A percentile compares a stretch with the other conserved stretches of the same genome.
These are phyloP conservation scores for Coniophora puteana DNA, from an alignment of 1,284 basidiomycete genomes.

Conservation along the genomic window DNA sequence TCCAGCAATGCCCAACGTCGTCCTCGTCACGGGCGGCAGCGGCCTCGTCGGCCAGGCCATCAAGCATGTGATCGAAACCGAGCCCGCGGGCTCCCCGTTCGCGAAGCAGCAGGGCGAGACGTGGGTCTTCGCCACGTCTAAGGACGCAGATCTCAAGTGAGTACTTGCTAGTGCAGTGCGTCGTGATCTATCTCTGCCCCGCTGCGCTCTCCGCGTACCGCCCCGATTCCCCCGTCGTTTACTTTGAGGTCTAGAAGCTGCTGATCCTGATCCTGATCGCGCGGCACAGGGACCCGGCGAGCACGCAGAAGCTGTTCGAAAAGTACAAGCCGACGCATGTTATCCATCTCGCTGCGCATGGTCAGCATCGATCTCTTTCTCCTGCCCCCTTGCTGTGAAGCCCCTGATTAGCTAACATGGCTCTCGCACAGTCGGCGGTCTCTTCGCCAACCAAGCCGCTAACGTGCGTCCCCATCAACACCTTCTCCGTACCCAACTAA, in stretches of 20 bases:
- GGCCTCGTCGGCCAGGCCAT: slow-evolving; percentile 87
- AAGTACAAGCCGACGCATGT: slow-evolving; percentile 90
- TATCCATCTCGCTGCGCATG: slow-evolving; percentile 85
- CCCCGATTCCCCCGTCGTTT: no score
- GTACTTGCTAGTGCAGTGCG: neutral
- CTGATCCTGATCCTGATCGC: slow-evolving; percentile 1
- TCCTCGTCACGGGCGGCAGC: slow-evolving; percentile 81
- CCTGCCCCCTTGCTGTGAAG: slow-evolving; percentile 8
- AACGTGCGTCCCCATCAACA: slow-evolving; percentile 69
- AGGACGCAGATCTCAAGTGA: slow-evolving; percentile 76
- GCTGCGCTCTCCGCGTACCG: no score
- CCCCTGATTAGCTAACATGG: slow-evolving; percentile 5
- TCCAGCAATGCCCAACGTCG: slow-evolving; percentile 41
- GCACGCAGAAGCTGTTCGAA: slow-evolving; percentile 70
- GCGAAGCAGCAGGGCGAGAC: slow-evolving; percentile 72
- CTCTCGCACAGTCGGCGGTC: slow-evolving; percentile 65
- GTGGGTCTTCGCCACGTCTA: slow-evolving; percentile 80
- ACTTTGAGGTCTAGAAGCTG: no score
- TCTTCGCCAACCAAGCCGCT: slow-evolving; percentile 90
- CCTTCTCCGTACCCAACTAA: no score
- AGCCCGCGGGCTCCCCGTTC: slow-evolving; percentile 73
- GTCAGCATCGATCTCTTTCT: slow-evolving; percentile 31
- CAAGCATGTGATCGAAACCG: slow-evolving; percentile 71
- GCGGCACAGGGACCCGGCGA: slow-evolving; percentile 51
- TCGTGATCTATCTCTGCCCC: slow-evolving; percentile 4